Conservation (phyloP, 495 filamentous ascomycete genomes). For the Halenospora varia region DNA sequence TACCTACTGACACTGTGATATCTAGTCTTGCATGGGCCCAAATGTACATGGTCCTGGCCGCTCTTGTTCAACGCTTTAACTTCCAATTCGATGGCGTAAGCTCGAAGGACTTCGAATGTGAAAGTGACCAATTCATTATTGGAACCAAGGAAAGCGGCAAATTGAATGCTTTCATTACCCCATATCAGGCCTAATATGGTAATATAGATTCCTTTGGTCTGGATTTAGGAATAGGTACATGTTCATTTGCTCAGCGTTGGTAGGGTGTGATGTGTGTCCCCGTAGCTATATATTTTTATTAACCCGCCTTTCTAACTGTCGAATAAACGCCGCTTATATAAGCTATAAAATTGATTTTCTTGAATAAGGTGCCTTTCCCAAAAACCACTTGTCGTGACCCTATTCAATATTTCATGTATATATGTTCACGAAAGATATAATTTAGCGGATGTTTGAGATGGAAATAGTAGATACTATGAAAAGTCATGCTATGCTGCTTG, state of each 20-base stretch:
- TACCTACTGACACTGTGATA: not conserved
- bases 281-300: no score
- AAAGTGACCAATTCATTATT: conserved; percentile 29
- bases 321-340: no score
- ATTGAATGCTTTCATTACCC: not conserved
- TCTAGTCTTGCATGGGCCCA: not conserved
- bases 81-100: conserved; percentile 21
- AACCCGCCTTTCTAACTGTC: no score
- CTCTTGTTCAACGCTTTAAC: conserved; percentile 16
- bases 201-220: not conserved
- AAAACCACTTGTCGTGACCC: no score
- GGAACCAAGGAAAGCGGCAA: conserved; percentile 19
- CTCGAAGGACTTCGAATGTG: conserved; percentile 20
- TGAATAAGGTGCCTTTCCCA: no score
- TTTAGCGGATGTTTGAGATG: no score
- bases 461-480: no score
- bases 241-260: not conserved
- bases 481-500: no score
- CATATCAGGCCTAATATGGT: not conserved
- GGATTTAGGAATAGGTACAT: not conserved
- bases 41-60: not conserved
- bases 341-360: no score
- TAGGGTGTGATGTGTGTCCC: no score
- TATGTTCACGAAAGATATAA: no score
- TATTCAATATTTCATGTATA: no score